Evolutionary conservation across 768 basidiomycete species (phyloP), one percentile per base, ranked within the genome.

Genomic region (Boletus vermiculosoides): DNA sequence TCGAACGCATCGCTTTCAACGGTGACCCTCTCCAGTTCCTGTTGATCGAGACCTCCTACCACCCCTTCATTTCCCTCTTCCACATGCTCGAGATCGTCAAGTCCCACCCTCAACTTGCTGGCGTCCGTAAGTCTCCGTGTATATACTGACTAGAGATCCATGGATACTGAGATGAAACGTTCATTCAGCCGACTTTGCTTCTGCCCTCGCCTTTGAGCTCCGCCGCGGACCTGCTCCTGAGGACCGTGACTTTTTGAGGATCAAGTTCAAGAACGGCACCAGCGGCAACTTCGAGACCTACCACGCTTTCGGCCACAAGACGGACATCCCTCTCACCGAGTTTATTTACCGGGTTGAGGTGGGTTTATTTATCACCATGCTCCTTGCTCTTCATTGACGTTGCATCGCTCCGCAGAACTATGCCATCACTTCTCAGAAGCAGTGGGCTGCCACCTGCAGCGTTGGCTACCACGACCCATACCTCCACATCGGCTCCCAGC

Each of bases 1-100:
- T 94, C 54, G 83, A 88, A 66, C 85, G 84, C 65, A 87, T 95
- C 70, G 83, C 88, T 45, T 90, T 86, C 78, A 84, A 86, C 64
- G 84, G 81, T 59, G 87, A 91, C 74, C 86, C 90, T 45, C 83
- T 94, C 50, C 86, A 90, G 65, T 81, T 94, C 74, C 78, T 87
- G 72, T 70, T 92, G 62, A 78, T 91, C 63, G 83, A 90, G 74
- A 86, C 87, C 16, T 89, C 90, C 60, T 94, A 94, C 78, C 92
- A 94, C 72, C 87, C 92, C 15, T 92, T 95, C 82, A 86, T 94
- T 66, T 92, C 90, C 5, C 79, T 94, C 71, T 88, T 94, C 83
- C 83, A 86, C 68, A 82, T 88, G 72, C 83, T 90, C 20, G 88
- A 87, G 55, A 74, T 87, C 54, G 63, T 73, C 62, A 75, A 81